These are phyloP conservation scores for Acanthamoeba castellanii DNA, from an alignment of 208 protist species.

Conservation along the genomic window DNA sequence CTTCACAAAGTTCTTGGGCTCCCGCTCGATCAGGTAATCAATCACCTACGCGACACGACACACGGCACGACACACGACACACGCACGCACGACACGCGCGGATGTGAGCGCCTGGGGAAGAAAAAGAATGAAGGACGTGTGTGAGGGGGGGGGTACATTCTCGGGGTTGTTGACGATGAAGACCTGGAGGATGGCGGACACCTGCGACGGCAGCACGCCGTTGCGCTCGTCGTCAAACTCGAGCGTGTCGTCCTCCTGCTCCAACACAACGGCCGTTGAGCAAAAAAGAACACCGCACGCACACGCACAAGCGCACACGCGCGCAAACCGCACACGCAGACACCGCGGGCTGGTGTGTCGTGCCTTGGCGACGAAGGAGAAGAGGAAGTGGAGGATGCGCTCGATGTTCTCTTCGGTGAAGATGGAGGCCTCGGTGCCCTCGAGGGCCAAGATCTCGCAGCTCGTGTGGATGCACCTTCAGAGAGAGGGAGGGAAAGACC, in stretches of 20 bases:
- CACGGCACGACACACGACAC: no score
- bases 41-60: not conserved
- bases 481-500: no score
- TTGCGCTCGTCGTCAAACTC: constrained; percentile 12
- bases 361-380: not conserved
- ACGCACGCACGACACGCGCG: no score
- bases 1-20: not conserved
- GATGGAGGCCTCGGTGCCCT: not conserved
- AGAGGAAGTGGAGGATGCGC: constrained; percentile 22
- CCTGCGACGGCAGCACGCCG: not conserved
- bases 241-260: not conserved
- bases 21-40: not conserved
- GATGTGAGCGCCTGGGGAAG: no score
- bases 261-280: no score
- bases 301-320: no score
- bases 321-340: no score
- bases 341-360: no score
- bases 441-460: constrained; percentile 13
- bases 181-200: constrained; percentile 25
- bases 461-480: constrained; percentile 20
- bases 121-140: not conserved
- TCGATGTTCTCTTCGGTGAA: constrained; percentile 24
- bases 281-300: no score
- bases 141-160: not conserved
- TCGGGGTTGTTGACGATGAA: constrained; percentile 2